Base-by-base conservation (phyloP, 2,329 filamentous ascomycete genomes). In the Scytalidium sp. region DNA sequence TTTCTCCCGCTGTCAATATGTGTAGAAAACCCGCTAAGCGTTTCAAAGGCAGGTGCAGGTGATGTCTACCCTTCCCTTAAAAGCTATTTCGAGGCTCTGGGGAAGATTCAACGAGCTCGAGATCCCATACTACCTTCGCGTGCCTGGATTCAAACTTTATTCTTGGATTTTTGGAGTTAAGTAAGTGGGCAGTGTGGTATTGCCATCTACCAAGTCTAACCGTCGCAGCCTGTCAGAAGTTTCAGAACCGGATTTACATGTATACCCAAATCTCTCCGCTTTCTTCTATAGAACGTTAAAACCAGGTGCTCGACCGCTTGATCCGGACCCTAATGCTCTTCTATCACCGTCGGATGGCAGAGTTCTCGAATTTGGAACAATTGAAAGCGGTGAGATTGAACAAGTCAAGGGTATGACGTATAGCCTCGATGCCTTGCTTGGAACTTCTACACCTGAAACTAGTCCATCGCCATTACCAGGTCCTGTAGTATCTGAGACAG, bases 361-460 rank as follows among this genome's bases (percentile, higher is more conserved):
- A 56, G 80, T 99, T 42, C 80, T 99, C 21, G 93, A 97, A 62
- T 97, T 91, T 60, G 94, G 94, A 10, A 85, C 84, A 60, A 97
- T 99, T 50, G 87, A 95, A 62, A 84, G 92, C 61, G 92, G 93
- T 43, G 90, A 97, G 64, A 95, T 99, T 41, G 94, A 99, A 68
- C 94, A 99, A 72, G 93, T 99, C 56, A 99, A 99, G 72, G 94
- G 94, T 52, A 94, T 99, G 79, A 99, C 94, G 1, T 99, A 99
- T 71, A 96, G 87, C 58, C 81, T 99, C 48, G 94, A 99, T 66
- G 92, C 94, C 7, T 79, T 99, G 2, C 79, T 99, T 2, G 94
- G 94, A 46, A 84, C 81, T 56, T 75, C 76, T 53, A 80, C 76
- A 5, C 80, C 80, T 56, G 57, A 68, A 67, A 56, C 61, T 51